These are phyloP conservation scores for Emergomyces africanus DNA, from an alignment of 2,329 filamentous ascomycete species.

Conservation along the genomic window DNA sequence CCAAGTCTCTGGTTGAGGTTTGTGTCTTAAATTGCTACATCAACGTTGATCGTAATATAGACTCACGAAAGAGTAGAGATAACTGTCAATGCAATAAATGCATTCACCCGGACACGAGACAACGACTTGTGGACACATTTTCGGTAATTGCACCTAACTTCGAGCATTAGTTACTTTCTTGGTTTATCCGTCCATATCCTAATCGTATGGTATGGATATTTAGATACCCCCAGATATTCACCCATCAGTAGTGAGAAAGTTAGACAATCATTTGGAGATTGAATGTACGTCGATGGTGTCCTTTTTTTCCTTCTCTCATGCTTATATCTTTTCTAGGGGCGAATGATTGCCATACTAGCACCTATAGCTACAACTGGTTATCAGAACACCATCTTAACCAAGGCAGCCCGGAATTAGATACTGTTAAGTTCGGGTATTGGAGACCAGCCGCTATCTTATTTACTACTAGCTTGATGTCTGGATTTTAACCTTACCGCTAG, in stretches of 20 bases:
- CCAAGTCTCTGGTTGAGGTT: slow-evolving; percentile 10
- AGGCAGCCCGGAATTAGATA: neutral
- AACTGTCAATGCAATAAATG: slow-evolving; percentile 59
- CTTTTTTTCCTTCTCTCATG: slow-evolving; percentile 9
- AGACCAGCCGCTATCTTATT: neutral
- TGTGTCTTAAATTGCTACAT: neutral
- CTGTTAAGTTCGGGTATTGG: neutral
- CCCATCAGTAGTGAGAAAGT: slow-evolving; percentile 19
- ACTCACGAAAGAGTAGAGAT: slow-evolving; percentile 37
- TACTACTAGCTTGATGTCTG: neutral
- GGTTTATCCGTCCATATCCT: neutral
- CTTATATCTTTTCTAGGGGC: slow-evolving; percentile 41
- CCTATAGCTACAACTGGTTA: slow-evolving; percentile 54
- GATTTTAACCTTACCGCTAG: slow-evolving; percentile 2
- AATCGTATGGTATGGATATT: neutral
- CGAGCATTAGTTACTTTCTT: neutral
- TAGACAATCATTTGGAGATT: slow-evolving; percentile 32
- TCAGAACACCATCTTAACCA: slow-evolving; percentile 25
- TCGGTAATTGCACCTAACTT: slow-evolving; percentile 16
- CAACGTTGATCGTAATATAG: neutral
- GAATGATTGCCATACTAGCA: slow-evolving; percentile 53
- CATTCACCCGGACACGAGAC: slow-evolving; percentile 56
- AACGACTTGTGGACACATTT: slow-evolving; percentile 57
- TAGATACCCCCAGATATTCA: slow-evolving; percentile 38
- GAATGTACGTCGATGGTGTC: slow-evolving; percentile 32